Base-by-base conservation (phyloP, 108 stramenopile species). In the Cylindrotheca fusiformis region DNA sequence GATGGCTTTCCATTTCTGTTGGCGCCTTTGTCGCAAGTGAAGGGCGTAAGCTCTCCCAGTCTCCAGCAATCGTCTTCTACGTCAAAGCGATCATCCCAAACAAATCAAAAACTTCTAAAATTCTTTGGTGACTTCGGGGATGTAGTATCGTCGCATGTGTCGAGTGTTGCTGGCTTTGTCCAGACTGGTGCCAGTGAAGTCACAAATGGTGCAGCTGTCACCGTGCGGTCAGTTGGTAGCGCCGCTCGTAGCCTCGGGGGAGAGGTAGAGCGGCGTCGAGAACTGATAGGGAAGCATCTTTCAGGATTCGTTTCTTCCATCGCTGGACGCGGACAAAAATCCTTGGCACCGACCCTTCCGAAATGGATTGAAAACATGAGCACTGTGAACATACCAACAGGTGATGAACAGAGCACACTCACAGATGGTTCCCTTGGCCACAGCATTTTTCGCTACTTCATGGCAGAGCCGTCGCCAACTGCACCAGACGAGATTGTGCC, bases 1-100 rank as follows among this genome's bases (percentile, higher is more conserved):
- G 90, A 94, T 58, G 93, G 93, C 49, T 91, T 94, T 61, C 93
- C 93, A 23, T 84, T 83, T 60, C 56, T 94, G 22, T 62, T 94
- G 51, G 87, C 82, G 0, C 90, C 93, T 1, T 61, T 91, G 50
- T 72, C 88, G 17, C 87, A 86, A 66, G 78, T 94, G 41, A 77
- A 75, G 54, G 88, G 84, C 48, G 65, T 86, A 52, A 59, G 72
- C 32, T 49, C 68, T 56, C 72, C 32, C 0, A 64, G 58, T 47
- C 41, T 44, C 21, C 5, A 20, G 5, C 33, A 54, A 1, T 52
- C 47, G 3, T 27, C 68, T 30, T 74, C 69, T 23, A 69, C 67
- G 60, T 50, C 28, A 24, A 72, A 58, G 26, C 41, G 65, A 1
- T 47, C 72, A 20, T 56, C 66, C 41, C 18, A 41, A 27, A 69